Conservation (phyloP, 2,329 filamentous ascomycete genomes). For the Scopulariopsis brevicaulis region DNA sequence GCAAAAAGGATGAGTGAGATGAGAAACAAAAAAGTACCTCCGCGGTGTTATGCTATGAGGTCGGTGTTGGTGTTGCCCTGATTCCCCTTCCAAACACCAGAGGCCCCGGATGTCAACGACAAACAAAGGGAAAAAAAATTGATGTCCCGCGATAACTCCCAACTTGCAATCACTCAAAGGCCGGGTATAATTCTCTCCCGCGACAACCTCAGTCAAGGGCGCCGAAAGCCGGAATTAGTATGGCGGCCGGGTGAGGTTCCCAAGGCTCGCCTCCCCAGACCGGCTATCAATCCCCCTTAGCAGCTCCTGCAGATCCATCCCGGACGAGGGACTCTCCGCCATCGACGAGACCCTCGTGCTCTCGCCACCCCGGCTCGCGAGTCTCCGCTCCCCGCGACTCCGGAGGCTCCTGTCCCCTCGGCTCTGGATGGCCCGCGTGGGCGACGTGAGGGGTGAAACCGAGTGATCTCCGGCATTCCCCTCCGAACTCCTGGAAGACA, state of each 20-base stretch:
- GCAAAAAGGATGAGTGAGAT: neutral
- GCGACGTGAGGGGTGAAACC: constrained; percentile 4
- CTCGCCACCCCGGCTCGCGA: constrained; percentile 30
- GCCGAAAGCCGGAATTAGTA: constrained; percentile 21
- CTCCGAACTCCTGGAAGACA: constrained; percentile 10
- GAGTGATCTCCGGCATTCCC: neutral
- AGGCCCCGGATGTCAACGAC: neutral
- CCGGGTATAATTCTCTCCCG: neutral
- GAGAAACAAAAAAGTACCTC: neutral
- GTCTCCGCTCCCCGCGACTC: constrained; percentile 14
- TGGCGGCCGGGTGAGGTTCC: constrained; percentile 34
- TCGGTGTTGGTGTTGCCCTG: neutral
- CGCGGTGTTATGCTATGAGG: neutral
- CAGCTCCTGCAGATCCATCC: constrained; percentile 35
- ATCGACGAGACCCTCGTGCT: constrained; percentile 21
- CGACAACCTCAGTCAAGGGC: neutral
- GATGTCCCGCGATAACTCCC: neutral
- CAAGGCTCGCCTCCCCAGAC: constrained; percentile 30
- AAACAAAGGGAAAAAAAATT: neutral
- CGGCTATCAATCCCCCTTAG: constrained; percentile 38
- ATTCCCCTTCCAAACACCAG: neutral
- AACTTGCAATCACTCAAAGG: neutral
- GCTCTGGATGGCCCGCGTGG: constrained; percentile 1
- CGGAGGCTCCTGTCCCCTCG: constrained; percentile 1
- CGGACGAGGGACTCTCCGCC: constrained; percentile 15